Evolutionary conservation across 768 basidiomycete species (phyloP).

Genomic region (Serendipita indica): DNA sequence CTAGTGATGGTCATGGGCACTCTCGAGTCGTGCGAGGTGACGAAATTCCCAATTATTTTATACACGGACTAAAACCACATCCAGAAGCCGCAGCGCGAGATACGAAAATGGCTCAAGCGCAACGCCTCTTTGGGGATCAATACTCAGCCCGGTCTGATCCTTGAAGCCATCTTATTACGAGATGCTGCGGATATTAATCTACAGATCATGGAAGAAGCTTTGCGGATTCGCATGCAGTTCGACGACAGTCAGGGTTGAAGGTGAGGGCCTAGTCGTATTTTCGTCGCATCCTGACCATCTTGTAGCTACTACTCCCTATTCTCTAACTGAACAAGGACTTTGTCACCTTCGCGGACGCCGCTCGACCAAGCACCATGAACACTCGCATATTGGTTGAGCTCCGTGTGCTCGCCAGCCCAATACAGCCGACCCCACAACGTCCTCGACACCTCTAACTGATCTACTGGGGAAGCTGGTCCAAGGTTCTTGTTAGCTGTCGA

Average conservation of each 20-base stretch:
- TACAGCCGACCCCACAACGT: conserved; percentile 24
- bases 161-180: neutral
- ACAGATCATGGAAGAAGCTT: neutral
- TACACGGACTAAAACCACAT: no score
- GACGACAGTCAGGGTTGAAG: neutral
- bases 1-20: neutral
- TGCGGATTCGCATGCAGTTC: neutral
- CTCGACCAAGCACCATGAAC: conserved; percentile 25
- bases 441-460: conserved; percentile 24
- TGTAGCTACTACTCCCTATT: neutral
- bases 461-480: conserved; percentile 21
- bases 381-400: conserved; percentile 25
- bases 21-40: neutral
- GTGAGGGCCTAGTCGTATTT: neutral
- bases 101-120: neutral
- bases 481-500: conserved; percentile 7
- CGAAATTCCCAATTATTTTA: neutral
- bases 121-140: neutral
- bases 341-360: conserved; percentile 25
- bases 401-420: conserved; percentile 31
- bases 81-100: no score
- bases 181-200: neutral
- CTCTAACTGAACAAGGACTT: neutral
- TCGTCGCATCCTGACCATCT: neutral
- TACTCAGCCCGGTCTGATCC: neutral